A percentile compares a stretch with the other conserved stretches of the same genome.
These are phyloP conservation scores for Helicocarpus griseus DNA, from an alignment of 2,329 filamentous ascomycete species.

Conservation along the genomic window DNA sequence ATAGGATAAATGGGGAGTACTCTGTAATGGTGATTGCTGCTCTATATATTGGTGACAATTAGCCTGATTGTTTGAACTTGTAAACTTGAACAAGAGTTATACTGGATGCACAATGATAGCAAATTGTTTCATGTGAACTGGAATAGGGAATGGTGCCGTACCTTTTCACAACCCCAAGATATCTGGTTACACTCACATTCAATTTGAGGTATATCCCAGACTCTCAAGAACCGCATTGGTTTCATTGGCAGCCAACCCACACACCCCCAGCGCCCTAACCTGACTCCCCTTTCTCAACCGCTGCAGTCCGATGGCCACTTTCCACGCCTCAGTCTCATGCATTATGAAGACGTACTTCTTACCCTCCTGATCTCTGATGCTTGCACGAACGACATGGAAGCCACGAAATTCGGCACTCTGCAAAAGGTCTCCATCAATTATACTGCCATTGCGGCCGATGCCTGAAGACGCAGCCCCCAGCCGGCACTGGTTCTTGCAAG, in stretches of 20 bases:
- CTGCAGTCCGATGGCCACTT: slow-evolving; percentile 50
- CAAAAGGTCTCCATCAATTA: slow-evolving; percentile 13
- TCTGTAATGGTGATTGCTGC: no score
- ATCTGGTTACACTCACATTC: no score
- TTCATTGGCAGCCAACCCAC: slow-evolving; percentile 40
- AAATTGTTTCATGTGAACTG: not conserved
- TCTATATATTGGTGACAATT: not conserved
- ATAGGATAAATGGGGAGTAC: not conserved
- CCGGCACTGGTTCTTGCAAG: slow-evolving; percentile 56
- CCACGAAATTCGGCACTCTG: slow-evolving; percentile 37
- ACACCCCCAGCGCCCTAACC: slow-evolving; percentile 45
- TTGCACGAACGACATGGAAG: slow-evolving; percentile 50
- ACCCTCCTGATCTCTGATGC: slow-evolving; percentile 49
- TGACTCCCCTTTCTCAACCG: slow-evolving; percentile 47
- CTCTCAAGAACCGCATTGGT: slow-evolving; percentile 30
- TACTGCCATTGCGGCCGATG: slow-evolving; percentile 19
- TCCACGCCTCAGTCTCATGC: slow-evolving; percentile 51
- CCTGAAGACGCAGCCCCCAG: slow-evolving; percentile 33
- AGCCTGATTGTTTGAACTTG: not conserved
- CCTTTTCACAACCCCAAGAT: not conserved
- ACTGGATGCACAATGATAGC: no score
- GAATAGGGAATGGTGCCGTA: not conserved
- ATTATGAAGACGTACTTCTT: slow-evolving; percentile 54
- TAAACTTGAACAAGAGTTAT: not conserved
- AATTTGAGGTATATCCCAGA: slow-evolving; percentile 28